phyloP scores from a whole-genome alignment of 2,329 filamentous ascomycete genomes.

The Clarireedia monteithiana region DNA sequence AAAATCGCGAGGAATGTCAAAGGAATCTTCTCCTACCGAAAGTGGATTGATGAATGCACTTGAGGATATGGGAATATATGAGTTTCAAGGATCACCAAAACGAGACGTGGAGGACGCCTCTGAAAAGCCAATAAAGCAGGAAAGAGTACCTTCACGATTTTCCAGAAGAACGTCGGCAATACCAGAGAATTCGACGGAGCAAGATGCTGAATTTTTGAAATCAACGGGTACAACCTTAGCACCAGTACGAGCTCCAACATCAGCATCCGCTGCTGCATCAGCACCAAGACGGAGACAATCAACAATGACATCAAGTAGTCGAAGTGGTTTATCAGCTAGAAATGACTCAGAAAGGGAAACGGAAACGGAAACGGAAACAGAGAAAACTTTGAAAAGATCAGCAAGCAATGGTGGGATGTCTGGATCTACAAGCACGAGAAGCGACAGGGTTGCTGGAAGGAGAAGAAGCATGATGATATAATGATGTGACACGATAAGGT shows the following conservation, averaged over 20 bases:
- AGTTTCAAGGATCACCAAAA: slow-evolving; percentile 22
- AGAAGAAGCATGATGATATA: slow-evolving; percentile 32
- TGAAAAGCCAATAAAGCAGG: slow-evolving; percentile 10
- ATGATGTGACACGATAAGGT: slow-evolving; percentile 15
- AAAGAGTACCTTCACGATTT: slow-evolving; percentile 15
- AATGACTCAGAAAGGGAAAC: slow-evolving; percentile 10
- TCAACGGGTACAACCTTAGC: slow-evolving; percentile 19
- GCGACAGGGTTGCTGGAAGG: slow-evolving; percentile 25
- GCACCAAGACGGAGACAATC: slow-evolving; percentile 25
- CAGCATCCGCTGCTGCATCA: slow-evolving; percentile 11
- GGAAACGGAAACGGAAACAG: slow-evolving; percentile 6
- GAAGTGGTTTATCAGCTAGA: slow-evolving; percentile 11
- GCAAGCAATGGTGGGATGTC: slow-evolving; percentile 12
- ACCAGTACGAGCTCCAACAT: slow-evolving; percentile 21
- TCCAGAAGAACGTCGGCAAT: slow-evolving; percentile 21
- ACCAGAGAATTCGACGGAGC: slow-evolving; percentile 2
- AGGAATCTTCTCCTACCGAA: slow-evolving; percentile 16
- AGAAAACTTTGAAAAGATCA: slow-evolving; percentile 18
- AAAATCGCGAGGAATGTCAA: slow-evolving; percentile 22
- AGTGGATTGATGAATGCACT: slow-evolving; percentile 14
- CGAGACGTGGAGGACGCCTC: slow-evolving; percentile 10
- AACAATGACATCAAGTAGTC: slow-evolving; percentile 15
- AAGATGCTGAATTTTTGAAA: slow-evolving; percentile 22
- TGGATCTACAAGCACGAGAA: slow-evolving; percentile 16
- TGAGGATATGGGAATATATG: slow-evolving; percentile 25